Percentiles rank a stretch among this genome's conserved stretches.
Conservation (phyloP, 164 flowering plant genomes). For the Stephania japonica region DNA sequence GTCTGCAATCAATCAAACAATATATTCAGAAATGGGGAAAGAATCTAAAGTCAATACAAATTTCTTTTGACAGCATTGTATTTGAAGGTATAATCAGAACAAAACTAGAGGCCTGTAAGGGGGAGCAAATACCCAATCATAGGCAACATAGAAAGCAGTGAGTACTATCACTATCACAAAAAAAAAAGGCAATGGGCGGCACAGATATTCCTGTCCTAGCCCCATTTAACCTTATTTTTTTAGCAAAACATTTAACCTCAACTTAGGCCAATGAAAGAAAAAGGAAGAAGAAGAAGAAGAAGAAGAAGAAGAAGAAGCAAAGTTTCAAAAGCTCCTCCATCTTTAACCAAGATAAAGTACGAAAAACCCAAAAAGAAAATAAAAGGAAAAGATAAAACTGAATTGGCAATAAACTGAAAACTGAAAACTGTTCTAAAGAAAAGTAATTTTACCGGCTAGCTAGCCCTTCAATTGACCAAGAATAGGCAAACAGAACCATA, state of each 20-base stretch:
- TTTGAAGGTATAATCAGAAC: not conserved
- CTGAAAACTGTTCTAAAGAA: not conserved
- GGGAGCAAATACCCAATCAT: not conserved
- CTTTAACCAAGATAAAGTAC: not conserved
- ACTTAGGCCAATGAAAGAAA: too few species aligned
- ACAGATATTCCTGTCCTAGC: too few species aligned
- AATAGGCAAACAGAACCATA: not conserved
- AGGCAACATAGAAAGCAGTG: not conserved
- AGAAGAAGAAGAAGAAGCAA: too few species aligned
- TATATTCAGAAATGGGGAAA: not conserved
- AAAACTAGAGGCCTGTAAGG: not conserved
- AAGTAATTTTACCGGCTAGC: not conserved
- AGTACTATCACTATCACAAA: not conserved
- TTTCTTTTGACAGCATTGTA: not conserved
- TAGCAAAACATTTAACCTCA: not conserved
- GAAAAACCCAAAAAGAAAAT: too few species aligned
- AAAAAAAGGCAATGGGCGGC: too few species aligned
- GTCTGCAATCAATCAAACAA: constrained; percentile 47
- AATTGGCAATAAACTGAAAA: not conserved
- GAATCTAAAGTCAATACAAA: not conserved
- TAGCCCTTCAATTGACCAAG: not conserved
- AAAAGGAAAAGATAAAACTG: too few species aligned
- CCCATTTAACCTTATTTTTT: not conserved
- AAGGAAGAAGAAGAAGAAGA: too few species aligned
- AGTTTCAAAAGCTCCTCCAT: not conserved